Conservation (phyloP, 176 grass and related monocot species). For the Carex pumila region DNA sequence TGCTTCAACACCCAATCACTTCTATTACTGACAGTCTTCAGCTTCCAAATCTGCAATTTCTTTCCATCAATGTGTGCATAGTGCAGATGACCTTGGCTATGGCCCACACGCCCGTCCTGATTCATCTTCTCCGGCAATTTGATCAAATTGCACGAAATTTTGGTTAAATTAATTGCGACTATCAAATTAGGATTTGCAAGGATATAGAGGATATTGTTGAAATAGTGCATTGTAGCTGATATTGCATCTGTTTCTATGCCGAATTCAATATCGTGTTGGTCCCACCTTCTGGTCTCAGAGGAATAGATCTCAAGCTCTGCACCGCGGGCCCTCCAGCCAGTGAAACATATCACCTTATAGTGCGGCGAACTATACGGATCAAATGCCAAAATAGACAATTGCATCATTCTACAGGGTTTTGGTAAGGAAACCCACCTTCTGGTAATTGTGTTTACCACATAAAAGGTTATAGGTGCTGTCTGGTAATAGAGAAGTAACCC, state of each 20-base stretch:
- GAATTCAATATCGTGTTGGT: slow-evolving; percentile 40
- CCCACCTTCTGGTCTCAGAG: slow-evolving; percentile 39
- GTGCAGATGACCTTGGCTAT: slow-evolving; percentile 42
- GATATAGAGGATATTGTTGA: slow-evolving; percentile 44
- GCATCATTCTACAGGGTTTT: slow-evolving; percentile 23
- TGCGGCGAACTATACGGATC: slow-evolving; percentile 41
- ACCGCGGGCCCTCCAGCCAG: slow-evolving; percentile 35
- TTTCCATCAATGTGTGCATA: slow-evolving; percentile 44
- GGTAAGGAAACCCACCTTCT: slow-evolving; percentile 50
- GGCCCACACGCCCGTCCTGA: slow-evolving; percentile 43
- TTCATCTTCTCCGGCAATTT: slow-evolving; percentile 51
- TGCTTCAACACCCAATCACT: slow-evolving; percentile 46
- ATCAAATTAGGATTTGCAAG: slow-evolving; percentile 64
- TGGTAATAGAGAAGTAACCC: slow-evolving; percentile 72
- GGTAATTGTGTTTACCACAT: slow-evolving; percentile 75
- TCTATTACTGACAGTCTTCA: not conserved
- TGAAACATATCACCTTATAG: slow-evolving; percentile 71
- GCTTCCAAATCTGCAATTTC: slow-evolving; percentile 65
- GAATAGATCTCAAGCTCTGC: slow-evolving; percentile 69
- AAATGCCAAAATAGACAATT: slow-evolving; percentile 66
- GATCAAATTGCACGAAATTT: slow-evolving; percentile 42
- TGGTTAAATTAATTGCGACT: slow-evolving; percentile 42
- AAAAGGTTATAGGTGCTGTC: slow-evolving; percentile 25
- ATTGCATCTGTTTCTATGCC: slow-evolving; percentile 61
- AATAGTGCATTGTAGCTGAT: slow-evolving; percentile 76